Base-by-base conservation (phyloP, 2,329 filamentous ascomycete genomes). In the Sporothrix humicola region DNA sequence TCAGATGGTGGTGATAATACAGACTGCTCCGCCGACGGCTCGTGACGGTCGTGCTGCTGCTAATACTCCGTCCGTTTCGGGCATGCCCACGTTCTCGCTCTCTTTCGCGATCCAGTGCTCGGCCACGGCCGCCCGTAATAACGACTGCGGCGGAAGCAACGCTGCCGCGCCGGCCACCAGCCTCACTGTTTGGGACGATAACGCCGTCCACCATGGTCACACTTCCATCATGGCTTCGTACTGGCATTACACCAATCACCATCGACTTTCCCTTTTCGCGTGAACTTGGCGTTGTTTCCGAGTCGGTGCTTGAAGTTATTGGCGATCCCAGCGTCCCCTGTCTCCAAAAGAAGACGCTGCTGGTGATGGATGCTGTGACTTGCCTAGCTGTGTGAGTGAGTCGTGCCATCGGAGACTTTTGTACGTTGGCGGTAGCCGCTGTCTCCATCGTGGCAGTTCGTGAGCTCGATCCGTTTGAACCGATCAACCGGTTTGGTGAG, bases 21-120 rank as follows among this genome's bases (percentile, higher is more conserved):
- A 71, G 52, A 54, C 69, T 71, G 54, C 69, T 71, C 52, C 69
- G 69, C 12, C 69, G 54, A 46, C 44, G 61, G 61, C 61, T 66
- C 1, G 61, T 48, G 10, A 66, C 61, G 5, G 61, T 66, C 13
- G 61, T 48, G 20, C 61, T 66, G 61, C 61, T 66, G 61, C 61
- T 66, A 17, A 26, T 48, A 13, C 69, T 59, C 13, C 52, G 23
- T 6, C 69, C 31, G 46, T 37, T 52, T 2, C 46, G 65, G 5
- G 23, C 10, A 2, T 69, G 15, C 42, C 23, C 54, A 6, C 20
- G 54, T 12, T 46, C 68, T 9, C 20, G n/a, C 9, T 61, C 31
- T 3, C 31, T 37, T 7, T 37, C 65, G 2, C 65, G 46, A 17
- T 69, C 65, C 12, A 69, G 65, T 42, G 46, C 65, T 5, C 65